Evolutionary conservation across 768 basidiomycete species (phyloP), one percentile per base, ranked within the genome.

Genomic region (Tricholoma matsutake): DNA sequence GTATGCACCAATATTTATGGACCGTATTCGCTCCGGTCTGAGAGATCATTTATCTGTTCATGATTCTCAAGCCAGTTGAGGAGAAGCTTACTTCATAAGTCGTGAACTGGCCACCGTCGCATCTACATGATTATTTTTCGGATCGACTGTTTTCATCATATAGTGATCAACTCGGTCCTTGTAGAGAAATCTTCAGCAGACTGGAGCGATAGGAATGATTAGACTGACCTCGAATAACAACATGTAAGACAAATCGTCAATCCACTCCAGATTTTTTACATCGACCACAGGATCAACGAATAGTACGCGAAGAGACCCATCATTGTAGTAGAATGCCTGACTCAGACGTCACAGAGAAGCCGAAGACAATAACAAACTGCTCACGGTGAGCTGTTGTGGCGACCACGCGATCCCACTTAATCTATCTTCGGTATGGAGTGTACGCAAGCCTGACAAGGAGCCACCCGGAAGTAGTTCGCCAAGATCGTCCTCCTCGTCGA

Each of bases 371-470:
- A 9, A 16, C 18, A 53, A 4, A 53, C 18, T 32, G 69, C 77
- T 62, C 64, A 81, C 83, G 51, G 70, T 69, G 9, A 83, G 60
- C 47, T 78, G 75, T 10, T 72, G 51, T 28, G 78, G 72, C 4
- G 82, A 77, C 86, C 86, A 87, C 13, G 72, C 74, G 20, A 85
- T 58, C 1, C 78, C 81, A 20, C 75, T 65, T 7, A 82, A 60
- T 18, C 63, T 72, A 43, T 69, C 72, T 20, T 63, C 68, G 37
- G 67, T 62, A 45, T 65, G 58, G 54, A 70, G 67, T 31, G 70
- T 66, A 45, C 69, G 66, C 34, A 76, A 55, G 20, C 71, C 73
- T 22, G 67, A 54, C 8, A 76, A 54, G 9, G 68, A 49, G 25
- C 68, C 71, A 7, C 68, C 66, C 14, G 71, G 54, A 18, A 71